Percentiles rank a stretch among this genome's conserved stretches.
Evolutionary conservation across 495 filamentous ascomycete species (phyloP).

Genomic region (Aspergillus heteromorphus): DNA sequence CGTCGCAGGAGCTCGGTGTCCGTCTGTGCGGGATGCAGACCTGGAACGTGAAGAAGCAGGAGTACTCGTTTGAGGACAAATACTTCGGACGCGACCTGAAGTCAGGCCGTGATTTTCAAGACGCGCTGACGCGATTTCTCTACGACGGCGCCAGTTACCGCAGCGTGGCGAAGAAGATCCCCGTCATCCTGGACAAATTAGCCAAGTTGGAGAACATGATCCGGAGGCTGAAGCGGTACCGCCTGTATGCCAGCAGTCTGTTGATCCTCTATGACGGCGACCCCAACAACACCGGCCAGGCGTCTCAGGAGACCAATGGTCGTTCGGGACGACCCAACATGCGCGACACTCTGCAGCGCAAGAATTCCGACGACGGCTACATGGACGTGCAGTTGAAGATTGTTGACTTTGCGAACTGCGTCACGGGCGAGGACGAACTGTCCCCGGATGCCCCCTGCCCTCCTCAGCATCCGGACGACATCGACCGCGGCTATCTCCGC

Average conservation of each 20-base stretch:
- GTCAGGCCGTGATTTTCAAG: slow-evolving; percentile 84
- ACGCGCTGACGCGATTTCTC: slow-evolving; percentile 81
- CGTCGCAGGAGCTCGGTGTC: slow-evolving; percentile 85
- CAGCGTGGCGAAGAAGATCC: slow-evolving; percentile 78
- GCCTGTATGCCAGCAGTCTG: slow-evolving; percentile 93
- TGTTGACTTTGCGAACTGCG: slow-evolving; percentile 96
- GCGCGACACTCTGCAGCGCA: slow-evolving; percentile 19
- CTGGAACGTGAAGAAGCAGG: slow-evolving; percentile 80
- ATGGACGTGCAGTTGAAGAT: slow-evolving; percentile 78
- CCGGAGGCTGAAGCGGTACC: slow-evolving; percentile 70
- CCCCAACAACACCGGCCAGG: slow-evolving; percentile 16
- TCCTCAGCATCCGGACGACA: slow-evolving; percentile 69
- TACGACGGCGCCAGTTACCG: slow-evolving; percentile 80
- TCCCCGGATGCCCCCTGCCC: slow-evolving; percentile 66
- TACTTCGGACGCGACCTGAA: slow-evolving; percentile 91
- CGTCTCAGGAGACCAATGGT: slow-evolving; percentile 11
- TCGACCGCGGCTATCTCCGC: slow-evolving; percentile 85
- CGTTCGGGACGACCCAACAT: slow-evolving; percentile 6
- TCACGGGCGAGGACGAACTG: slow-evolving; percentile 74
- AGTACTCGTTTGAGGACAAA: slow-evolving; percentile 90
- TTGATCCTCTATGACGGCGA: slow-evolving; percentile 92
- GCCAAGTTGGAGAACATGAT: slow-evolving; percentile 78
- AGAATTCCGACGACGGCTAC: slow-evolving; percentile 38
- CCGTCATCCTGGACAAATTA: slow-evolving; percentile 78
- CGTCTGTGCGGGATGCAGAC: slow-evolving; percentile 93